phyloP scores from a whole-genome alignment of 495 filamentous ascomycete genomes.

The Xylaria scruposa region DNA sequence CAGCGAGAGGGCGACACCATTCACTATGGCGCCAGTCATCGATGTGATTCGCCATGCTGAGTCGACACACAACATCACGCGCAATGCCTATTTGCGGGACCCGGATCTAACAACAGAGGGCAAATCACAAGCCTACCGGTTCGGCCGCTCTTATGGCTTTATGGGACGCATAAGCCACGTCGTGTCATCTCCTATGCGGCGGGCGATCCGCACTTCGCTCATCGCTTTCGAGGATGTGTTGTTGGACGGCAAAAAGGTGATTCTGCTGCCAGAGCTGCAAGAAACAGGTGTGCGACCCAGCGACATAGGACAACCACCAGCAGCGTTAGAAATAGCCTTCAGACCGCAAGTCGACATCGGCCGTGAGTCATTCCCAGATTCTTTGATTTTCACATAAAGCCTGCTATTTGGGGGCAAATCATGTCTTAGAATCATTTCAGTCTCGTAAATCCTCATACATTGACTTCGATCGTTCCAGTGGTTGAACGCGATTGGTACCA shows the following conservation, averaged over 20 bases:
- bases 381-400: background rate
- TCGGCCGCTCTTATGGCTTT: conserved; percentile 61
- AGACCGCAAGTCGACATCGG: conserved; percentile 57
- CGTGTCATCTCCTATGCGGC: conserved; percentile 72
- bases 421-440: background rate
- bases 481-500: conserved; percentile 64
- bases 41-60: conserved; percentile 54
- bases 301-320: conserved; percentile 67
- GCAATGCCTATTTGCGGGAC: conserved; percentile 65
- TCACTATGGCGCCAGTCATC: conserved; percentile 44
- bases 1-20: background rate
- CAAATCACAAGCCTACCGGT: conserved; percentile 70
- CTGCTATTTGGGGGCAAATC: background rate
- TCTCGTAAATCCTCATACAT: background rate
- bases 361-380: background rate
- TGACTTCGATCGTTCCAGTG: conserved; percentile 34
- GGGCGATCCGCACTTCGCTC: conserved; percentile 74
- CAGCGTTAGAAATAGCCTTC: conserved; percentile 46
- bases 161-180: conserved; percentile 64
- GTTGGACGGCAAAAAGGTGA: conserved; percentile 3
- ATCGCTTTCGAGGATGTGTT: conserved; percentile 58
- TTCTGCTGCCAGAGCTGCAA: conserved; percentile 40
- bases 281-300: conserved; percentile 53
- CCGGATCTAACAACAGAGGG: conserved; percentile 66
- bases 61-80: conserved; percentile 72